A percentile compares a stretch with the other conserved stretches of the same genome.
Evolutionary conservation across 2,329 filamentous ascomycete genomes (phyloP).

Genomic region (Penicillium brasilianum): DNA sequence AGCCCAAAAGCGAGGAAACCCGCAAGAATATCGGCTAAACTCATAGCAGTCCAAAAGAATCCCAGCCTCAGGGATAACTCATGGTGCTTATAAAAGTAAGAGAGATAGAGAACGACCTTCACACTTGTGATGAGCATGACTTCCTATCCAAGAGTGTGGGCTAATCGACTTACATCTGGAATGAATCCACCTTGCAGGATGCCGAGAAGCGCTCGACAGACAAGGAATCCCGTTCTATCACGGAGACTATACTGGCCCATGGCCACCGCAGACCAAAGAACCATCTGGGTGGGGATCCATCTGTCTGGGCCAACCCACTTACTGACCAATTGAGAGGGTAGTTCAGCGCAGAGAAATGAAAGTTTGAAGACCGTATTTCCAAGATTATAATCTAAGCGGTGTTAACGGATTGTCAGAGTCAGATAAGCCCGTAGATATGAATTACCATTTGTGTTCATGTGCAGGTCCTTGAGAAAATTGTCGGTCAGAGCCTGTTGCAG

Average conservation of each 20-base stretch:
- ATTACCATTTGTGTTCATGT: slow-evolving; percentile 37
- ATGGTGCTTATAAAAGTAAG: slow-evolving; percentile 71
- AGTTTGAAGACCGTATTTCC: slow-evolving; percentile 62
- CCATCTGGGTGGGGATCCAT: slow-evolving; percentile 61
- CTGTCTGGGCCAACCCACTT: slow-evolving; percentile 60
- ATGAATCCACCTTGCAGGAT: slow-evolving; percentile 61
- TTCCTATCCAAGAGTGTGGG: not conserved
- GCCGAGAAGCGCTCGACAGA: slow-evolving; percentile 49
- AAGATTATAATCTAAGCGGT: slow-evolving; percentile 56
- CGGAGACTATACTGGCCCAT: slow-evolving; percentile 51
- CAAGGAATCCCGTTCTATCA: slow-evolving; percentile 46
- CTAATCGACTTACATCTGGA: slow-evolving; percentile 53
- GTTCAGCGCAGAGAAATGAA: slow-evolving; percentile 59
- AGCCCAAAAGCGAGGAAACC: slow-evolving; percentile 51
- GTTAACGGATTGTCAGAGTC: slow-evolving; percentile 39
- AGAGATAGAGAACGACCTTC: slow-evolving; percentile 58
- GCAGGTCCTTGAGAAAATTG: slow-evolving; percentile 55
- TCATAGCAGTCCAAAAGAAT: slow-evolving; percentile 33
- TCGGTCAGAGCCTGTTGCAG: slow-evolving; percentile 62
- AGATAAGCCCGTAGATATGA: not conserved
- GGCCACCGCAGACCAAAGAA: slow-evolving; percentile 56
- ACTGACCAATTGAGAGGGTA: slow-evolving; percentile 62
- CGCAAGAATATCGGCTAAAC: slow-evolving; percentile 52
- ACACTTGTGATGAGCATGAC: not conserved
- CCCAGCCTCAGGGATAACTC: slow-evolving; percentile 61